Percentiles rank a stretch among this genome's conserved stretches.
These are phyloP conservation scores for Thalia dealbata DNA, from an alignment of 176 grass and related monocot species.

Conservation along the genomic window DNA sequence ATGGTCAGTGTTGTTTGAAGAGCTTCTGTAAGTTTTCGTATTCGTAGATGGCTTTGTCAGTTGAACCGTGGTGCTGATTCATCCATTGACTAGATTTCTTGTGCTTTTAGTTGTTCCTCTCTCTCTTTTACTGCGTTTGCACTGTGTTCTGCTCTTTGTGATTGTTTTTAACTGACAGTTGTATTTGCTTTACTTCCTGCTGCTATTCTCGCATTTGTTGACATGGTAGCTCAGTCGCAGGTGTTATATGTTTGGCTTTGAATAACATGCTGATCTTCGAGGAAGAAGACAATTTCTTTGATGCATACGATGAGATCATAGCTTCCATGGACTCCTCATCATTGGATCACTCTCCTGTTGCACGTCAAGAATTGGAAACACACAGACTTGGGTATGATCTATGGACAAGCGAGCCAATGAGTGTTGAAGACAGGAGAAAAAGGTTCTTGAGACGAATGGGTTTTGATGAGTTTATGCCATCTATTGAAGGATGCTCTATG, in stretches of 20 bases:
- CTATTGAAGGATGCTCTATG: conserved; percentile 14
- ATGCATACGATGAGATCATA: conserved; percentile 40
- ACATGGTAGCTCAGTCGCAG: too few relatives aligned
- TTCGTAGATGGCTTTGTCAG: neutral
- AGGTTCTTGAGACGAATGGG: conserved; percentile 55
- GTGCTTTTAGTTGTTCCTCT: too few relatives aligned
- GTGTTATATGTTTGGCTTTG: neutral
- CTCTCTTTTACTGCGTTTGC: too few relatives aligned
- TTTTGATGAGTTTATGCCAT: conserved; percentile 29
- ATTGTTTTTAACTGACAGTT: too few relatives aligned
- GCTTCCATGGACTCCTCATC: conserved; percentile 38
- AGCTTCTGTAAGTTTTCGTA: neutral
- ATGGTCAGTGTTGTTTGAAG: neutral
- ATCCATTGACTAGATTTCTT: too few relatives aligned
- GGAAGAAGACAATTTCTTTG: conserved; percentile 5
- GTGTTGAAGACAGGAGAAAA: conserved; percentile 66
- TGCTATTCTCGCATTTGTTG: too few relatives aligned
- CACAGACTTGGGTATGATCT: conserved; percentile 34
- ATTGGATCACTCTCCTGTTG: conserved; percentile 34
- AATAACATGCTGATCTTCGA: conserved; percentile 3
- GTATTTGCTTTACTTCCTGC: too few relatives aligned
- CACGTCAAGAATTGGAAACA: conserved; percentile 19
- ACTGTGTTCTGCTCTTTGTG: too few relatives aligned
- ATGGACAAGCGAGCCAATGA: conserved; percentile 40
- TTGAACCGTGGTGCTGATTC: neutral